Evolutionary conservation across 2,329 filamentous ascomycete species (phyloP), one percentile per base, ranked within the genome.

Genomic region (Daldinia eschscholtzii): DNA sequence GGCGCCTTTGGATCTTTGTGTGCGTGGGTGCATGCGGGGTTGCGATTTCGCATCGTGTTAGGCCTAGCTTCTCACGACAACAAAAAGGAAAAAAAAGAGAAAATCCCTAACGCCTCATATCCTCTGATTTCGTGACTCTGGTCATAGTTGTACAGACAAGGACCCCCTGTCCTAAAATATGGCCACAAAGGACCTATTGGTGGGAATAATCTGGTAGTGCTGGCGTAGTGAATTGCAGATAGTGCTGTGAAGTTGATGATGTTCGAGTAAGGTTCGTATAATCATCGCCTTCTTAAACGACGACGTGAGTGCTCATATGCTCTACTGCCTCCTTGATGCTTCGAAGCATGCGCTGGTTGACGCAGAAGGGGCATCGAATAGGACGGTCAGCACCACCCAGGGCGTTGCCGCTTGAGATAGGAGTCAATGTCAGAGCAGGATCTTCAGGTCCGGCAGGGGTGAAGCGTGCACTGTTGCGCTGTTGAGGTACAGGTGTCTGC

Each of bases 261-360:
- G 12, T 13, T 9, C 4, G 30, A 33, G 30, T 33, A 18, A 1
- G 10, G n/a, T 37, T 13, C n/a, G 6, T 37, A 13, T 37, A 23
- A 39, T 23, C 7, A 23, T n/a, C 13, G 6, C 30, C 41, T 44
- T 20, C 30, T 75, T 76, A 86, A 18, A 89, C 86, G 13, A 89
- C 83, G 4, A 89, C 87, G 67, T 89, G 87, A 1, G 86, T 88
- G 10, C 87, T 87, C 82, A 89, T 81, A 74, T 89, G 87, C 76
- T 89, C 87, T 2, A 89, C 87, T 4, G 87, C 86, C 75, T 89
- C 87, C 77, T 87, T 89, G 52, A 89, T 87, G 0, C 83, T 86
- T 18, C 87, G 81, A 58, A 89, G 81, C 86, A 89, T 88, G 5
- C 87, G 82, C 72, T 88, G 85, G 71, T 89, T 89, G 39, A 89